Conservation (phyloP, 2,329 filamentous ascomycete species). For the Emmonsiellopsis sp. region DNA sequence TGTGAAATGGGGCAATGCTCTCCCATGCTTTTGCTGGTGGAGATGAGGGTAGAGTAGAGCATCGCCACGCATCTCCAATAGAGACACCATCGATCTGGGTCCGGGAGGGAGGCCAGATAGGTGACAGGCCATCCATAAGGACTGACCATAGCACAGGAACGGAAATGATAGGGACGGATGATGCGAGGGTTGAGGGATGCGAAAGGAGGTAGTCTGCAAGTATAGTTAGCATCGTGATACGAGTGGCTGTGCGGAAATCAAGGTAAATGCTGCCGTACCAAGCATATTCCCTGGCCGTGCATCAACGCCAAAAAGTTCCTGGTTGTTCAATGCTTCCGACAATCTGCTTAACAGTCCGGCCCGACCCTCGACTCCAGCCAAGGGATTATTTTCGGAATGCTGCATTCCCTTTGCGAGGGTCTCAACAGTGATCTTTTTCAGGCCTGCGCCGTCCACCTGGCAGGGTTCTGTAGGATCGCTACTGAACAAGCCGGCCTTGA, state of each 20-base stretch:
- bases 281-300: slow-evolving; percentile 90
- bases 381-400: slow-evolving; percentile 67
- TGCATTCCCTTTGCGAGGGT: slow-evolving; percentile 75
- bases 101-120: slow-evolving; percentile 82
- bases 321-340: slow-evolving; percentile 65
- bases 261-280: slow-evolving; percentile 44
- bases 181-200: slow-evolving; percentile 80
- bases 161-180: slow-evolving; percentile 77
- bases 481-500: slow-evolving; percentile 84
- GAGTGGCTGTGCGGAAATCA: background rate
- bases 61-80: slow-evolving; percentile 91
- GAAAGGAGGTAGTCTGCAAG: slow-evolving; percentile 78
- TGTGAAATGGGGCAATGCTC: slow-evolving; percentile 83
- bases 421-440: slow-evolving; percentile 65
- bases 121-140: slow-evolving; percentile 74
- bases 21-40: slow-evolving; percentile 65
- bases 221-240: slow-evolving; percentile 1
- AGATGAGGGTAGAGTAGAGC: slow-evolving; percentile 63
- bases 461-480: slow-evolving; percentile 70
- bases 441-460: slow-evolving; percentile 78
- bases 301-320: slow-evolving; percentile 74
- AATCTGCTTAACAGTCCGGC: slow-evolving; percentile 70
- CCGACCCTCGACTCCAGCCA: slow-evolving; percentile 78
- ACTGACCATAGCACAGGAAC: slow-evolving; percentile 85
- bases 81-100: slow-evolving; percentile 80